Conservation (phyloP, 345 rosid genomes). For the Leavenworthia alabamica region DNA sequence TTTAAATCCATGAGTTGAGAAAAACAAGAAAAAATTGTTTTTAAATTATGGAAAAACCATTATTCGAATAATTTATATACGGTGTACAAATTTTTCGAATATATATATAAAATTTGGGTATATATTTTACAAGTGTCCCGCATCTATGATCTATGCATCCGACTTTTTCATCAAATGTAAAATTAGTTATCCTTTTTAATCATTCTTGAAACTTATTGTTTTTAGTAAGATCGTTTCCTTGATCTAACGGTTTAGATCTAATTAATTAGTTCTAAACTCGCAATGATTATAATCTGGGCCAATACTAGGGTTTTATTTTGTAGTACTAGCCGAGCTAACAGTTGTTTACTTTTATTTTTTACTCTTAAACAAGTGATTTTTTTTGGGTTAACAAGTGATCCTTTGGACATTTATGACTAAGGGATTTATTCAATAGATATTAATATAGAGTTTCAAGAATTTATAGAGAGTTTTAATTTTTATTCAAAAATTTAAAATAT, state of each 20-base stretch:
- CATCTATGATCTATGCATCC: slow-evolving; percentile 25
- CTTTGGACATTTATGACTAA: background rate
- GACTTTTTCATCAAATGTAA: slow-evolving; percentile 5
- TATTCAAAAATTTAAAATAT: no score
- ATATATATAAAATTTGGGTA: slow-evolving; percentile 2
- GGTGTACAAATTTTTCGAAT: slow-evolving; percentile 25
- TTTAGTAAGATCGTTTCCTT: background rate
- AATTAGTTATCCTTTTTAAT: background rate
- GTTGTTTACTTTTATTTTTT: background rate
- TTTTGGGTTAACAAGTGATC: background rate
- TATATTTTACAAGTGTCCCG: slow-evolving; percentile 16
- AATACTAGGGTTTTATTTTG: background rate
- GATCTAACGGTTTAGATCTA: slow-evolving; percentile 12
- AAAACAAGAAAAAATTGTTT: slow-evolving; percentile 13
- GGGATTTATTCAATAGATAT: no score
- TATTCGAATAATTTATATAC: slow-evolving; percentile 31
- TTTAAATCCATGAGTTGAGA: slow-evolving; percentile 26
- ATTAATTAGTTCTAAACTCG: background rate
- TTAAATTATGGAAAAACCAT: background rate
- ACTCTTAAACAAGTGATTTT: background rate
- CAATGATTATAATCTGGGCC: slow-evolving; percentile 10
- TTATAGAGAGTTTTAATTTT: no score
- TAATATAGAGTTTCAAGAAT: no score
- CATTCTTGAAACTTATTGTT: background rate
- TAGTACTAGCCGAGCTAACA: slow-evolving; percentile 8